These are phyloP conservation scores for Phanerochaete carnosa DNA, from an alignment of 768 basidiomycete genomes.

Conservation along the genomic window DNA sequence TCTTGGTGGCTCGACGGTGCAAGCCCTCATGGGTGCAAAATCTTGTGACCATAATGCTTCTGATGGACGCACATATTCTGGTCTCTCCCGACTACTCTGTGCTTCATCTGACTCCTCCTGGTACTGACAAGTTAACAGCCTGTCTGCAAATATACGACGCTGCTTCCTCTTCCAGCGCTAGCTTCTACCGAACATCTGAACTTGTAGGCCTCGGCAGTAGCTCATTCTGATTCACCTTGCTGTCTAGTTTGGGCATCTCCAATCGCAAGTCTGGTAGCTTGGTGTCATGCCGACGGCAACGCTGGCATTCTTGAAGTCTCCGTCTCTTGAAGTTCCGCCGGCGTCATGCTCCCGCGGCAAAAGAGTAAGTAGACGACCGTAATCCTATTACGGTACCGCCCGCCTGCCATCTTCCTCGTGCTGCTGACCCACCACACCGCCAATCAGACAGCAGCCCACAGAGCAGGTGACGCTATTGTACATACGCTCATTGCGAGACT, in stretches of 20 bases:
- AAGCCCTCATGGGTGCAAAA: not conserved
- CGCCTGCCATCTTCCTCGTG: not conserved
- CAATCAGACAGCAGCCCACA: not conserved
- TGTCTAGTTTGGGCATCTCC: no score
- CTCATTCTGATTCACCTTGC: no score
- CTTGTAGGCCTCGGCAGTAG: no score
- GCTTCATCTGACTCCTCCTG: not conserved
- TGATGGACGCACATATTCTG: not conserved
- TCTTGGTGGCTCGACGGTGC: not conserved
- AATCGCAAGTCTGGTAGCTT: no score
- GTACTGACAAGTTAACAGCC: not conserved
- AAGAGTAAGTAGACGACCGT: not conserved
- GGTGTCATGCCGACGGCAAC: no score
- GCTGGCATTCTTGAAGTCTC: no score
- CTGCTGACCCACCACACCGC: not conserved
- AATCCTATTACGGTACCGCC: not conserved
- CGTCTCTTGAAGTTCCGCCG: no score
- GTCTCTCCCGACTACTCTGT: not conserved
- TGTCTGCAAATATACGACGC: no score
- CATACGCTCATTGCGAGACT: not conserved
- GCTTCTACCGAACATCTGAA: not conserved
- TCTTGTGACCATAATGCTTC: not conserved
- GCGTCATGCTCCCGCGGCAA: not conserved
- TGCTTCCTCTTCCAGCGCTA: not conserved
- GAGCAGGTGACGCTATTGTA: not conserved